Evolutionary conservation across 2,329 filamentous ascomycete genomes (phyloP).

Genomic region (Paraphaeosphaeria minitans): DNA sequence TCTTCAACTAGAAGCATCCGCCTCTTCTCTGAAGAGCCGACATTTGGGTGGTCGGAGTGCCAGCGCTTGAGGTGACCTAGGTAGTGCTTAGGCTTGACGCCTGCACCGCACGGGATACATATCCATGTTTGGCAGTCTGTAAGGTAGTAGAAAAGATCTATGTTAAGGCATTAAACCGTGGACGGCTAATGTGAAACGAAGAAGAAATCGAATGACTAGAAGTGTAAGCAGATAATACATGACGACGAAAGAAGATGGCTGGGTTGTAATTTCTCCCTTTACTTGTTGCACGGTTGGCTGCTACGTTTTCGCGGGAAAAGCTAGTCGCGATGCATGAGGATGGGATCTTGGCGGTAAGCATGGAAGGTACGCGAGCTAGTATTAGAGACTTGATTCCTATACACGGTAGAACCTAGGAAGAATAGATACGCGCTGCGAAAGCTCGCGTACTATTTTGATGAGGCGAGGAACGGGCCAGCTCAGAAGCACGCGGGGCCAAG

Average conservation of each 20-base stretch:
- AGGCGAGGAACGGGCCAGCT: no score
- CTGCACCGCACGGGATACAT: background rate
- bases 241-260: background rate
- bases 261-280: background rate
- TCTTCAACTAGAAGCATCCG: no score
- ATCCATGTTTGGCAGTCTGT: background rate
- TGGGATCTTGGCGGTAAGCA: background rate
- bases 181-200: no score
- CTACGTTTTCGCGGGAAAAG: background rate
- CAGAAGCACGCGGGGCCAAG: no score
- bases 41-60: no score
- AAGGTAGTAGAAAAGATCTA: conserved; percentile 2
- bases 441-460: no score
- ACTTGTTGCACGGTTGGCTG: background rate
- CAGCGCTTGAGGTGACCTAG: background rate
- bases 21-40: no score
- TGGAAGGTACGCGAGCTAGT: background rate
- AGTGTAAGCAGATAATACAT: background rate
- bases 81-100: background rate
- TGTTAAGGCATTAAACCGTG: background rate
- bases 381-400: no score
- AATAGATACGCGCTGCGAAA: background rate
- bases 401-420: background rate
- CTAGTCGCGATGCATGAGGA: no score
- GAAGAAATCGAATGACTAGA: no score